Evolutionary conservation across 306 rosid genomes (phyloP), one percentile per base, ranked within the genome.

Genomic region (cucumber (Cucumis sativus)): DNA sequence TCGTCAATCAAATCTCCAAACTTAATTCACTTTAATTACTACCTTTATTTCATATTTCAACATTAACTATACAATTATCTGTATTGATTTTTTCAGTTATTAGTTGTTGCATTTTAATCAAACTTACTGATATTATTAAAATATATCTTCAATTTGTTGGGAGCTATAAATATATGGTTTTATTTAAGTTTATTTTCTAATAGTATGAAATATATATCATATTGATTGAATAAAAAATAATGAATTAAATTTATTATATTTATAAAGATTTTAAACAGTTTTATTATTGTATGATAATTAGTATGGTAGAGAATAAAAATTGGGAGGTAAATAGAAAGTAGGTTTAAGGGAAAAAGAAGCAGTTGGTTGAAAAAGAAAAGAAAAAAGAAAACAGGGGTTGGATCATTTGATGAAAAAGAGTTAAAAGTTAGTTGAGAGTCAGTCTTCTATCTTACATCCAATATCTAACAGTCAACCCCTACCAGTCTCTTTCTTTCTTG

Each of bases 391-490:
- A 79, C 39, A 21, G 77, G 8, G 83, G 98, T 88, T 90, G 96
- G 79, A 81, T 43, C 39, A 35, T 55, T 79, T 81, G 66, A 85
- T 87, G 84, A 85, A 90, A 90, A 89, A 82, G 67, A 87, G 82
- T 71, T 57, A 73, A 79, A 77, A 80, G 96, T 86, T 93, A 81
- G 98, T 93, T 93, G 91, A 65, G 77, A 65, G 77, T 58, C 79
- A 33, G 71, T 35, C 69, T 40, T 70, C 20, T 61, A 64, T 79
- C 78, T 20, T 37, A 77, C 82, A 65, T 73, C 65, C 37, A 86
- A 79, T 80, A 92, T 80, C 99, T 89, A 95, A 88, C 99, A 87
- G 91, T 95, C 99, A 95, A 88, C 87, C 89, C 89, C 98, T 90
- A 91, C 92, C 95, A 78, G 90, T 84, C 92, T 40, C 78, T 57